A percentile compares a stretch with the other conserved stretches of the same genome.
Conservation (phyloP, 179 eudicot species). For the Beta corolliflora region DNA sequence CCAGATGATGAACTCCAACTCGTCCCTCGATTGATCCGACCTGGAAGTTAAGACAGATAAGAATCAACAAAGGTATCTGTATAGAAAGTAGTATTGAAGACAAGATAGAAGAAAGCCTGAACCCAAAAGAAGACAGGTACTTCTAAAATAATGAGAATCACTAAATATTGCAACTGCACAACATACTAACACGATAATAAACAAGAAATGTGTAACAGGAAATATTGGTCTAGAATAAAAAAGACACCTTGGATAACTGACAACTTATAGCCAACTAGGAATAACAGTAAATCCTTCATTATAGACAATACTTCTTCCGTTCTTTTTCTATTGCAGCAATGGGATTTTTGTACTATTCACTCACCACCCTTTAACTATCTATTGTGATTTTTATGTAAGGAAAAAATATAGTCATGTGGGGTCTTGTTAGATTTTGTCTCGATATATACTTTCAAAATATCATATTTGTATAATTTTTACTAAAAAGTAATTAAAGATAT, state of each 20-base stretch:
- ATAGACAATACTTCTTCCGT: too few relatives aligned
- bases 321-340: too few relatives aligned
- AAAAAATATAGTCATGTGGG: too few relatives aligned
- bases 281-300: background rate
- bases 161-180: background rate
- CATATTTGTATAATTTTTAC: too few relatives aligned
- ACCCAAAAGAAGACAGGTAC: background rate
- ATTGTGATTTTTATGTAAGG: too few relatives aligned
- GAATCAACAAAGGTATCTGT: conserved; percentile 6
- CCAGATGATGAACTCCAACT: conserved; percentile 97
- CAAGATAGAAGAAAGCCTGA: background rate
- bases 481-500: too few relatives aligned
- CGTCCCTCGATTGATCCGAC: conserved; percentile 97
- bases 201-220: background rate
- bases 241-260: background rate
- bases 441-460: too few relatives aligned
- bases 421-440: too few relatives aligned
- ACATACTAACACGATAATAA: background rate
- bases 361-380: too few relatives aligned
- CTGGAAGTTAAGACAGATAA: conserved; percentile 32
- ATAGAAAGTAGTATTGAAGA: background rate
- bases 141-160: background rate
- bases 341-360: too few relatives aligned
- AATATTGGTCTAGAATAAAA: background rate
- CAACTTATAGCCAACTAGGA: background rate